Conservation (phyloP, 495 filamentous ascomycete genomes). For the Filosporella fistucella region DNA sequence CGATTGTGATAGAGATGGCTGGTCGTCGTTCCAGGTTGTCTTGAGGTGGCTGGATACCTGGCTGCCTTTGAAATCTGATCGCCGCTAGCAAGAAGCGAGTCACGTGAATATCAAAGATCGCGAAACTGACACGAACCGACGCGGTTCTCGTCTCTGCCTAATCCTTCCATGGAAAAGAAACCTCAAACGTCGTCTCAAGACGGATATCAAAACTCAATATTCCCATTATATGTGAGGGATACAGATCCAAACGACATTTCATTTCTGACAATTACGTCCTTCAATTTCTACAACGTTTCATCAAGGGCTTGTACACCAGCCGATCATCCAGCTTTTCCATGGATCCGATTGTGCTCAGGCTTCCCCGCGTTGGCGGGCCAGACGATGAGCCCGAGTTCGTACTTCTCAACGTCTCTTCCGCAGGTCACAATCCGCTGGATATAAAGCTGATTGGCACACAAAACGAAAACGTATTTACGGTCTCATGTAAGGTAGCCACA, state of each 20-base stretch:
- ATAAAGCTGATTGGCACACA: conserved; percentile 67
- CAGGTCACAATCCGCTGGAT: conserved; percentile 42
- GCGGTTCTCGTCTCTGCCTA: too few species aligned
- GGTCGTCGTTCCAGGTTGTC: background rate
- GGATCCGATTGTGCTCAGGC: conserved; percentile 6
- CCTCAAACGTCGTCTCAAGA: too few species aligned
- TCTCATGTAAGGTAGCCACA: conserved; percentile 40
- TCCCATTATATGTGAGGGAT: too few species aligned
- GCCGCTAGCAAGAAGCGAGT: background rate
- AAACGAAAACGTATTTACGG: conserved; percentile 53
- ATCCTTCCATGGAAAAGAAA: too few species aligned
- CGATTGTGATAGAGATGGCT: background rate
- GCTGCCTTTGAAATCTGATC: background rate
- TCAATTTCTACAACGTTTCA: too few species aligned
- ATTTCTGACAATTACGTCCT: too few species aligned
- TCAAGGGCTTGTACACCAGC: too few species aligned
- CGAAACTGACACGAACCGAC: too few species aligned
- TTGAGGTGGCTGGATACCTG: background rate
- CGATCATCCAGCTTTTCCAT: too few species aligned
- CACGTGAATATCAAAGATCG: background rate
- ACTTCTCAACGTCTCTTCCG: conserved; percentile 49
- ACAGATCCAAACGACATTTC: too few species aligned
- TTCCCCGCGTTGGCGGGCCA: conserved; percentile 45
- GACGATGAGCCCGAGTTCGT: conserved; percentile 43
- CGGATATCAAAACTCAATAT: too few species aligned